Evolutionary conservation across 2,329 filamentous ascomycete genomes (phyloP).

Genomic region (Nemania bipapillata): DNA sequence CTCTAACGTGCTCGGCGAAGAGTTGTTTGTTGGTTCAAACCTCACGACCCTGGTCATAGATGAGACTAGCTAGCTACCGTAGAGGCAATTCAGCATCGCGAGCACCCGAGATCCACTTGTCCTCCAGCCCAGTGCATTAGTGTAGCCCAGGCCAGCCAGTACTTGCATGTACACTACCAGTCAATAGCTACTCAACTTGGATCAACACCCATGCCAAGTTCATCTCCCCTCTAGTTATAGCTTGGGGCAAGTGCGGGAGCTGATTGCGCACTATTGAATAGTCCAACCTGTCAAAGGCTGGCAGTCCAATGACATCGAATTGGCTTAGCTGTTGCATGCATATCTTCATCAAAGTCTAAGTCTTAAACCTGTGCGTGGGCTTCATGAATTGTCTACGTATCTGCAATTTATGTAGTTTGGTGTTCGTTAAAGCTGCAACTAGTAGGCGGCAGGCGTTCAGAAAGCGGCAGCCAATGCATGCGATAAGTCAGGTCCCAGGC

Average conservation of each 20-base stretch:
- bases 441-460: constrained; percentile 41
- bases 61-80: constrained; percentile 12
- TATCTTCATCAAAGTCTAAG: background rate
- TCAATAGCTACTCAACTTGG: too few relatives aligned
- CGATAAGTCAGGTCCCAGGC: constrained; percentile 51
- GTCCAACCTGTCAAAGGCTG: background rate
- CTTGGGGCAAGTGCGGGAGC: constrained; percentile 1
- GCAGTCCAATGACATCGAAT: too few relatives aligned
- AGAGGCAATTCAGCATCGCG: constrained; percentile 28
- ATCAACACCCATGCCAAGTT: too few relatives aligned
- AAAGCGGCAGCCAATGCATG: constrained; percentile 55
- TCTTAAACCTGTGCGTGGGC: background rate
- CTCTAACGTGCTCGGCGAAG: constrained; percentile 39
- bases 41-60: constrained; percentile 45
- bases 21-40: constrained; percentile 46
- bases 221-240: background rate
- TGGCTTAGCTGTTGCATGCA: background rate
- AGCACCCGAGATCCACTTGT: constrained; percentile 45
- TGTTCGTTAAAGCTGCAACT: constrained; percentile 44
- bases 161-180: constrained; percentile 3
- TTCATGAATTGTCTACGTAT: background rate
- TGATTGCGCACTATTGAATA: background rate
- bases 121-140: constrained; percentile 13
- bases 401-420: constrained; percentile 18
- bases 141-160: constrained; percentile 5